phyloP scores from a whole-genome alignment of 129 eudicot species.

The Tanacetum coccineum region DNA sequence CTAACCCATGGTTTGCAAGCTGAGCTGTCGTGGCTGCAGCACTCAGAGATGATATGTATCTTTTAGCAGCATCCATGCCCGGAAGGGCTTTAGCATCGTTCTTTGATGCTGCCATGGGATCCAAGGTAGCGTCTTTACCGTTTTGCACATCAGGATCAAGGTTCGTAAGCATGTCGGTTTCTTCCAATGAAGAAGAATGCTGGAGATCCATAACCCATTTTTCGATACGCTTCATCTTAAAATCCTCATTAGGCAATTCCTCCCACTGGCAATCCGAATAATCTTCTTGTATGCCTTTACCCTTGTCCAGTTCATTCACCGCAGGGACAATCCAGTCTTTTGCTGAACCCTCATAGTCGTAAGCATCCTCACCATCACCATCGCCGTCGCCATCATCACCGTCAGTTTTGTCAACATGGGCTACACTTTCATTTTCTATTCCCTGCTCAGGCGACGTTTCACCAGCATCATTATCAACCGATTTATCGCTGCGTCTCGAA shows the following conservation, averaged over 20 bases:
- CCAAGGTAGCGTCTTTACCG: slow-evolving; percentile 29
- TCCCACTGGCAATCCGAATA: slow-evolving; percentile 42
- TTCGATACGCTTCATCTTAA: slow-evolving; percentile 66
- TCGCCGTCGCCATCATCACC: slow-evolving; percentile 43
- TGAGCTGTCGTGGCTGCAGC: slow-evolving; percentile 71
- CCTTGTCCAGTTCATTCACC: slow-evolving; percentile 44
- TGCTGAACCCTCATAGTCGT: slow-evolving; percentile 64
- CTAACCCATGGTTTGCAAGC: slow-evolving; percentile 84
- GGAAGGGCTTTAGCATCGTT: slow-evolving; percentile 44
- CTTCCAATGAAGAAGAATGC: slow-evolving; percentile 64
- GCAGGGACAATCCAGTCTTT: slow-evolving; percentile 91
- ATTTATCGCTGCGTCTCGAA: slow-evolving; percentile 34
- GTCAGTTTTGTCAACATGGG: slow-evolving; percentile 33
- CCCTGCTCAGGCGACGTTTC: slow-evolving; percentile 28
- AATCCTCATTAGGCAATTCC: slow-evolving; percentile 55
- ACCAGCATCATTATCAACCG: slow-evolving; percentile 30
- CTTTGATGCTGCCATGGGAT: slow-evolving; percentile 37
- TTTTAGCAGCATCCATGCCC: slow-evolving; percentile 73
- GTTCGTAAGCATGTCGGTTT: slow-evolving; percentile 31
- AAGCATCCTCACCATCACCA: slow-evolving; percentile 32
- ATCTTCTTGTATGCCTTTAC: slow-evolving; percentile 32
- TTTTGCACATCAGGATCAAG: slow-evolving; percentile 27
- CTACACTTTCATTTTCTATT: slow-evolving; percentile 28
- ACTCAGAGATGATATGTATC: slow-evolving; percentile 76
- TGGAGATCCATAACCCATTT: slow-evolving; percentile 89